These are phyloP conservation scores for Prototheca wickerhamii DNA, from an alignment of 163 green algal species.

Conservation along the genomic window DNA sequence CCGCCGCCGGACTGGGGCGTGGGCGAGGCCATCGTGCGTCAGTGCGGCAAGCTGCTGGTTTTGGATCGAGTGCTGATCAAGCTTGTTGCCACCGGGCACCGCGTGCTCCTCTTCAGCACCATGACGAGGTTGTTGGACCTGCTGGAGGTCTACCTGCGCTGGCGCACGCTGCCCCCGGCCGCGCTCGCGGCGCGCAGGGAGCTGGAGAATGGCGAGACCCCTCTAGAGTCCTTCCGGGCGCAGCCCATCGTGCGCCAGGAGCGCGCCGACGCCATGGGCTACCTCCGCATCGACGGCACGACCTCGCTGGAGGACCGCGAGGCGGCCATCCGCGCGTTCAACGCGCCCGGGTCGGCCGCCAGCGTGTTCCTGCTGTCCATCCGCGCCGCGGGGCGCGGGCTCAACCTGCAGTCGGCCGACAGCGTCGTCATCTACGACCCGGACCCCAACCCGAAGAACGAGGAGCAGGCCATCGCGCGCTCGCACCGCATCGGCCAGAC, in stretches of 20 bases:
- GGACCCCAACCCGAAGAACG: conserved; percentile 98
- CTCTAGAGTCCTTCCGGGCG: too few relatives aligned
- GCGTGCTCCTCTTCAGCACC: conserved; percentile 80
- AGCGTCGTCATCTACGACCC: conserved; percentile 91
- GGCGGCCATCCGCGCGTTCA: conserved; percentile 70
- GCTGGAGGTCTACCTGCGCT: conserved; percentile 81
- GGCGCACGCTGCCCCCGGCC: conserved; percentile 37
- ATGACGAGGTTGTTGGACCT: conserved; percentile 83
- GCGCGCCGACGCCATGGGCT: conserved; percentile 34
- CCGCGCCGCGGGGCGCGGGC: conserved; percentile 81
- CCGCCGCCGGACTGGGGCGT: conserved; percentile 25
- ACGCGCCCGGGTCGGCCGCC: conserved; percentile 50
- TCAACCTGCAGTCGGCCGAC: conserved; percentile 83
- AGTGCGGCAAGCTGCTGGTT: conserved; percentile 91
- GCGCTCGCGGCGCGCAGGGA: not conserved
- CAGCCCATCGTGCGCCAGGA: not conserved
- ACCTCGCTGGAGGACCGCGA: conserved; percentile 79
- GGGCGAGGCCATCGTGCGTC: conserved; percentile 45
- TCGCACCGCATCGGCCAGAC: conserved; percentile 89
- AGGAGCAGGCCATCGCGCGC: conserved; percentile 91
- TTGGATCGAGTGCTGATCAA: conserved; percentile 93
- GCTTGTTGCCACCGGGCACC: conserved; percentile 67
- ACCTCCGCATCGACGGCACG: conserved; percentile 84
- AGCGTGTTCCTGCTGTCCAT: conserved; percentile 99
- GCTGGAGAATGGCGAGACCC: too few relatives aligned